These are phyloP conservation scores for Heliamphora exappendiculata DNA, from an alignment of 148 eudicot genomes.

Conservation along the genomic window DNA sequence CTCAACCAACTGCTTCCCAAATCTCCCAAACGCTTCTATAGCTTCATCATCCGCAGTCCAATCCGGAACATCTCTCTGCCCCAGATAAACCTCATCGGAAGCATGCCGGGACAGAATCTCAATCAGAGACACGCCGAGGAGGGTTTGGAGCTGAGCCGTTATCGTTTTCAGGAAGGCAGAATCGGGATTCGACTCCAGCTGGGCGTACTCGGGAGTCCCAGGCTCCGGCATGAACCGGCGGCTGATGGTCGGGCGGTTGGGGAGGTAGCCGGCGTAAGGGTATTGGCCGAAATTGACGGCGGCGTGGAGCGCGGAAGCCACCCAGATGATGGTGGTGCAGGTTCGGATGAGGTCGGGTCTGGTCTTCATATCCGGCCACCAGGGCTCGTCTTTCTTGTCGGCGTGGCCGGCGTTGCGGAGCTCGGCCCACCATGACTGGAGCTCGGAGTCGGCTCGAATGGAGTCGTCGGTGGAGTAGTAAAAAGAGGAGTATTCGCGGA, in stretches of 20 bases:
- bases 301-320: slow-evolving; percentile 22
- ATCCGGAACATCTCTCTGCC: slow-evolving; percentile 22
- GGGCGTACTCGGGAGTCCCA: slow-evolving; percentile 23
- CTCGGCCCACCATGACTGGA: slow-evolving; percentile 31
- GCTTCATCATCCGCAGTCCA: slow-evolving; percentile 27
- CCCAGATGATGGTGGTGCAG: slow-evolving; percentile 20
- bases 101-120: slow-evolving; percentile 34
- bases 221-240: slow-evolving; percentile 29
- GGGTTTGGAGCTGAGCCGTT: slow-evolving; percentile 30
- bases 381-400: slow-evolving; percentile 7
- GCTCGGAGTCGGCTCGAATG: slow-evolving; percentile 51
- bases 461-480: slow-evolving; percentile 41
- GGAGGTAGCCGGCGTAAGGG: slow-evolving; percentile 27
- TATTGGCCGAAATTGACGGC: slow-evolving; percentile 22
- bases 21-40: slow-evolving; percentile 16
- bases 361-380: slow-evolving; percentile 17
- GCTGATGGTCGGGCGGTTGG: slow-evolving; percentile 26
- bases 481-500: slow-evolving; percentile 48
- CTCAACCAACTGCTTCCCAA: slow-evolving; percentile 14
- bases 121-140: slow-evolving; percentile 29
- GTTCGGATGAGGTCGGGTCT: slow-evolving; percentile 3
- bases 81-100: slow-evolving; percentile 30
- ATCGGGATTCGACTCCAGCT: slow-evolving; percentile 23
- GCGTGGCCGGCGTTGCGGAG: slow-evolving; percentile 11
- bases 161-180: slow-evolving; percentile 24